Evolutionary conservation across 768 basidiomycete species (phyloP), one percentile per base, ranked within the genome.

Genomic region (Psilocybe cyanescens): DNA sequence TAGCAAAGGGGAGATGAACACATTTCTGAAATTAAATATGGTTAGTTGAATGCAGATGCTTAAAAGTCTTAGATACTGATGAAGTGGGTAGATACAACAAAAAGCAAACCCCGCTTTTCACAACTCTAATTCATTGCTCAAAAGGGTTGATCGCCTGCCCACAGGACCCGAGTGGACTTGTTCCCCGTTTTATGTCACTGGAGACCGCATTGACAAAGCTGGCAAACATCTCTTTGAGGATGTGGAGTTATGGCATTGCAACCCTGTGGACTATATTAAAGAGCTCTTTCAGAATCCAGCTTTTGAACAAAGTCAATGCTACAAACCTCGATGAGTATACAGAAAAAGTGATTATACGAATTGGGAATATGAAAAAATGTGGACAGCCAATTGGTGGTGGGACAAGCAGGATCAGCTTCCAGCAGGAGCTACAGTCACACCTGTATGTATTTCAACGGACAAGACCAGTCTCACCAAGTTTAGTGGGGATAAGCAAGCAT

Each of bases 401-500:
- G 60, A 75, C 12, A 65, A 51, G 31, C 72, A 79, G 70, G 73
- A 75, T 19, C 19, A 30, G 11, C 46, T 72, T 49, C 68, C 67
- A 1, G 55, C 51, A 3, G 73, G 72, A 0, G 70, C 73, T 1
- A 69, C 73, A 1, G 53, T 78, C 2, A 70, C 72, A 2, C 76
- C 78, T 0, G 54, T 82, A 1, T 80, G 82, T 17, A 58, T 81
- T 0, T 66, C 77, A 56, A 70, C 71, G 0, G 71, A 75, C 39
- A 75, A 75, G 31, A 74, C 73, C 1, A 39, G 67, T n/a, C 52
- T 82, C 0, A 72, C 75, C 0, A 49, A 65, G 0, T 78, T 80
- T 55, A n/a, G 63, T 2, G 75, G 78, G 1, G 74, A 80, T 58
- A 76, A 81, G 60, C 52, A 52, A 17, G 75, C 78, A 12, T 80